A percentile compares a stretch with the other conserved stretches of the same genome.
phyloP scores from a whole-genome alignment of 805 yeast genomes.

The Yamadazyma sp. region DNA sequence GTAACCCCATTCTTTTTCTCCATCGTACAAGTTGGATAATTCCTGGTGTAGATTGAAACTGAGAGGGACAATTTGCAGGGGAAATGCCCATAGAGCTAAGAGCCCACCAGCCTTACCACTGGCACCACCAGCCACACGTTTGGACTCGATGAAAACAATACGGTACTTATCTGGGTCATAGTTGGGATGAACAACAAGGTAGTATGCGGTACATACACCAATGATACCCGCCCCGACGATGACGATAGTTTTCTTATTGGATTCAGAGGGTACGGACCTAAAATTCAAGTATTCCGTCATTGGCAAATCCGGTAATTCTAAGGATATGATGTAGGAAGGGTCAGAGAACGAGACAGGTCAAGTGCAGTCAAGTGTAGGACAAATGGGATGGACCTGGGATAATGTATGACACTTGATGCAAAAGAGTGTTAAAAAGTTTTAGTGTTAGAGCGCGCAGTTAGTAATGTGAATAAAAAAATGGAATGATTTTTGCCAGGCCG shows the following conservation, averaged over 20 bases:
- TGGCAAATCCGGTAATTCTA: background rate
- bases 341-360: background rate
- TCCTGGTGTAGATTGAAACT: constrained; percentile 85
- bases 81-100: constrained; percentile 94
- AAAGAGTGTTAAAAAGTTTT: too few species aligned
- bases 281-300: constrained; percentile 35
- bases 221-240: constrained; percentile 95
- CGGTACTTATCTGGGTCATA: constrained; percentile 73
- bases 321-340: background rate
- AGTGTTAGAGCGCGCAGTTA: too few species aligned
- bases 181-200: constrained; percentile 76
- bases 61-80: constrained; percentile 87
- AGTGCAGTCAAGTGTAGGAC: too few species aligned
- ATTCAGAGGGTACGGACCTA: constrained; percentile 48
- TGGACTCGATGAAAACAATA: constrained; percentile 83
- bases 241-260: constrained; percentile 72
- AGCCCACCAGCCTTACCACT: constrained; percentile 97
- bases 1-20: constrained; percentile 91
- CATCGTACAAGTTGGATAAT: constrained; percentile 72
- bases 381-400: too few species aligned
- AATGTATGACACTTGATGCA: too few species aligned
- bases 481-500: too few species aligned
- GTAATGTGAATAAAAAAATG: too few species aligned
- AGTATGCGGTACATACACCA: constrained; percentile 94
- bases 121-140: constrained; percentile 96